Base-by-base conservation (phyloP, 139 green algal species). In the Yamagishiella unicocca region DNA sequence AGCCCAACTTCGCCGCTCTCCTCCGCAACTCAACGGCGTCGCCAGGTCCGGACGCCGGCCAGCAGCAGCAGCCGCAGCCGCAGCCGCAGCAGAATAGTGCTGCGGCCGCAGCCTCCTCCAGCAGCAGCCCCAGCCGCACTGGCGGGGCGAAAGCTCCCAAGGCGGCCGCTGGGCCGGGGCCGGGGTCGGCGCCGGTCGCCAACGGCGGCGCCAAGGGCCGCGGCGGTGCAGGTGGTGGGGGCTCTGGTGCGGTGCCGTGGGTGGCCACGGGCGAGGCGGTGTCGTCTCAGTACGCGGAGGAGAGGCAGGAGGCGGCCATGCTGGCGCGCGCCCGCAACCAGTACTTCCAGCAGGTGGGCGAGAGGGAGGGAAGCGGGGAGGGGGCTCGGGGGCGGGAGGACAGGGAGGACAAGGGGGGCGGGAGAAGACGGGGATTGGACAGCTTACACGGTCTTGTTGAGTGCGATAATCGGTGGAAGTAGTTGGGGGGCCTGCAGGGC, bases 341-440 rank as follows among this genome's bases (percentile, higher is more conserved):
- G 1, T 97, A 71, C 88, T 97, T 97, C 73, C 71, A 95, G 87
- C 90, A 97, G 92, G 93, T 92, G 76, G 25, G 82, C 24, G 43
- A 17, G 27, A 5, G 77, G 27, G 31, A 27, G 45, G 31, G 27
- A n/a, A 45, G n/a, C 31, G 27, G 43, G 27, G 4, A 29, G 24
- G 43, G 19, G 42, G 24, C 12, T 58, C 12, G 50, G 5, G 72
- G 43, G 29, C 24, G 29, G 27, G 27, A 45, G 14, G 33, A 74
- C 2, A 46, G 7, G 66, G 66, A 71, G 62, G 22, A 35, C 3
- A n/a, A 35, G 31, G 62, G 62, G 35, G 62, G n/a, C n/a, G n/a
- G n/a, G n/a, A n/a, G 62, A 40, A n/a, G 62, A 35, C 31, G 62
- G 62, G 5, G 7, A 35, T 38, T 71, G n/a, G n/a, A n/a, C n/a